These are phyloP conservation scores for Erysimum pusillum DNA, from an alignment of 441 rosid species.

Conservation along the genomic window DNA sequence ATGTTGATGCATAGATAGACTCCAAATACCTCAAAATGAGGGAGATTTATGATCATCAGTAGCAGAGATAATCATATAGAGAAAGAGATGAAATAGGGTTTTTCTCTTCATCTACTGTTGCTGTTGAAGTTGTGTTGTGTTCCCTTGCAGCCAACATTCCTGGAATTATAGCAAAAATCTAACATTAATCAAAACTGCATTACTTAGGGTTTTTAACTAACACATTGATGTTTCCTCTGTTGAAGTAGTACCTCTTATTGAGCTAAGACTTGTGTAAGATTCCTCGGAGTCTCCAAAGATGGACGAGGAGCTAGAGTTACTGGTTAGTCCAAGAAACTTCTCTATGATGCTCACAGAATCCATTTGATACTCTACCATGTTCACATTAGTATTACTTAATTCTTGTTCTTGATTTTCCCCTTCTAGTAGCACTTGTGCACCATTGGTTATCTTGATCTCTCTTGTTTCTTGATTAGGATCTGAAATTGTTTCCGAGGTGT, in stretches of 20 bases:
- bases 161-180: constrained; percentile 14
- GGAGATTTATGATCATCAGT: constrained; percentile 34
- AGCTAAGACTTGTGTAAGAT: constrained; percentile 41
- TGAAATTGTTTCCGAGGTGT: constrained; percentile 38
- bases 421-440: constrained; percentile 28
- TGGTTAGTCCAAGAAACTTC: constrained; percentile 60
- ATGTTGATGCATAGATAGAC: constrained; percentile 24
- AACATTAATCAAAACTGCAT: constrained; percentile 14
- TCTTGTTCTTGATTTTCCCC: constrained; percentile 45
- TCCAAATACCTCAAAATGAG: constrained; percentile 34
- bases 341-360: constrained; percentile 58
- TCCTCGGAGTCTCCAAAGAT: constrained; percentile 42
- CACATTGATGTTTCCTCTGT: constrained; percentile 27
- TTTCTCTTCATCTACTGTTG: constrained; percentile 37
- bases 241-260: constrained; percentile 30
- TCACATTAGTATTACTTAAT: constrained; percentile 15
- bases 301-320: constrained; percentile 38
- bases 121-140: constrained; percentile 39
- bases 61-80: constrained; percentile 40
- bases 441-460: constrained; percentile 30
- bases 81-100: constrained; percentile 41
- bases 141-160: constrained; percentile 37
- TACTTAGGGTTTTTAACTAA: constrained; percentile 29
- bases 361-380: constrained; percentile 49
- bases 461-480: constrained; percentile 54